Evolutionary conservation across 495 filamentous ascomycete species (phyloP).

Genomic region (Podospora appendiculata): DNA sequence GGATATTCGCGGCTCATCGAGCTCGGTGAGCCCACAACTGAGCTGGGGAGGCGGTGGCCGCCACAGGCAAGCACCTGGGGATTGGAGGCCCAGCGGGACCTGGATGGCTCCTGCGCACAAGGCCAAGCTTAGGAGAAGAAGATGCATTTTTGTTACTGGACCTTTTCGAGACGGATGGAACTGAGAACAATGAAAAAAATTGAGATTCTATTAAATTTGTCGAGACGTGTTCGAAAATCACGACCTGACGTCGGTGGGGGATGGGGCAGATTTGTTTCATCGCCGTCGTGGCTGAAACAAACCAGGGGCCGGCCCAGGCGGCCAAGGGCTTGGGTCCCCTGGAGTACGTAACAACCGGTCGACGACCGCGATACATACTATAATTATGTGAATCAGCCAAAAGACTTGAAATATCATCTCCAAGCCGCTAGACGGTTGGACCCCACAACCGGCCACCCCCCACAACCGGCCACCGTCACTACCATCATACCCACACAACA

Average conservation of each 20-base stretch:
- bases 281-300: constrained; percentile 1
- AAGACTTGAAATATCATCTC: too few species aligned
- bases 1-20: neutral
- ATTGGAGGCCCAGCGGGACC: neutral
- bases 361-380: too few species aligned
- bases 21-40: neutral
- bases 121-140: neutral
- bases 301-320: too few species aligned
- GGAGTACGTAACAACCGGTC: too few species aligned
- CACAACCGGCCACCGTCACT: too few species aligned
- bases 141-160: neutral
- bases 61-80: neutral
- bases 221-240: neutral
- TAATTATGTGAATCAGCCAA: too few species aligned
- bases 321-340: too few species aligned
- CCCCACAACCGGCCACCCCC: too few species aligned
- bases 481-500: too few species aligned
- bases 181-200: neutral
- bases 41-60: neutral
- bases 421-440: too few species aligned
- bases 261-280: neutral
- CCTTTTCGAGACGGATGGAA: too few species aligned
- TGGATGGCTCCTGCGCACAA: neutral
- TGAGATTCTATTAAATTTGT: neutral
- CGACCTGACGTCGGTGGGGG: neutral